Evolutionary conservation across 768 basidiomycete genomes (phyloP).

Genomic region (Mycena leptocephala): DNA sequence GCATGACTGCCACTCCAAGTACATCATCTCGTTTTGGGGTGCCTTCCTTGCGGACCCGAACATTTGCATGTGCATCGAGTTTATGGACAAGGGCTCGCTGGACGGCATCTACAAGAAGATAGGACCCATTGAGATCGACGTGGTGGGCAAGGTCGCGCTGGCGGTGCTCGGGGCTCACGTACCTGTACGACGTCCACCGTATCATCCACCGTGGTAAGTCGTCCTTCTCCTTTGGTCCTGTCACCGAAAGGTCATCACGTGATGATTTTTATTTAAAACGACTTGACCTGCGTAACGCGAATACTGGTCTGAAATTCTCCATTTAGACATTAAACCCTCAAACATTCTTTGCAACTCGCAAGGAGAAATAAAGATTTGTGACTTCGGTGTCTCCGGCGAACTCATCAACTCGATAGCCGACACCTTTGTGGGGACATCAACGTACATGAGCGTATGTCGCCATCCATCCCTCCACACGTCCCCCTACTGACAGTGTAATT

Average conservation of each 20-base stretch:
- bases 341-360: constrained; percentile 96
- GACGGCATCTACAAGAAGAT: constrained; percentile 98
- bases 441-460: constrained; percentile 96
- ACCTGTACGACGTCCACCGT: constrained; percentile 96
- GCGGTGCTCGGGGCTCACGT: constrained; percentile 96
- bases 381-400: constrained; percentile 99
- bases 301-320: neutral
- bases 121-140: constrained; percentile 92
- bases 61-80: constrained; percentile 99
- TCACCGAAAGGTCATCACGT: constrained; percentile 38
- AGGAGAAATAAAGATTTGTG: constrained; percentile 98
- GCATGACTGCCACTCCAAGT: constrained; percentile 95
- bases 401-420: constrained; percentile 99
- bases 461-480: constrained; percentile 22
- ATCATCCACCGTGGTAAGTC: constrained; percentile 98
- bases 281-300: neutral
- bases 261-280: neutral
- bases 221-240: neutral
- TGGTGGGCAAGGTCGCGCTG: constrained; percentile 95
- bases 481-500: neutral
- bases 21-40: constrained; percentile 98
- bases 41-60: constrained; percentile 98
- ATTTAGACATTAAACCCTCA: constrained; percentile 97
- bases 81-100: constrained; percentile 93
- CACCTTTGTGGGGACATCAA: constrained; percentile 98